These are phyloP conservation scores for Talaromyces trachyspermus DNA, from an alignment of 495 filamentous ascomycete species.

Conservation along the genomic window DNA sequence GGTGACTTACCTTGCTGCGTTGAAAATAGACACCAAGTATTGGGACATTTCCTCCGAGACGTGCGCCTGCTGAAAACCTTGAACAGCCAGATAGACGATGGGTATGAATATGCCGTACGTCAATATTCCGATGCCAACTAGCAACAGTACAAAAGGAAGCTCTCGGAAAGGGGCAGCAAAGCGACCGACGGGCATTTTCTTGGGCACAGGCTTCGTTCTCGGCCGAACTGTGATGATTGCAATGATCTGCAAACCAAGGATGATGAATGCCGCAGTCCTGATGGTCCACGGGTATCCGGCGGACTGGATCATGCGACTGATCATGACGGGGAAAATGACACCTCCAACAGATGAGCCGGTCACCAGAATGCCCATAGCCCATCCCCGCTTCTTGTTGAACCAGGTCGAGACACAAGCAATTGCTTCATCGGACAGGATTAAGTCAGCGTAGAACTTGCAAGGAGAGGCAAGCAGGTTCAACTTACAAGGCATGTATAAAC, in stretches of 20 bases:
- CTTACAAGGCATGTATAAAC: slow-evolving; percentile 39
- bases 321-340: slow-evolving; percentile 57
- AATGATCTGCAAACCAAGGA: slow-evolving; percentile 54
- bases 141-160: not conserved
- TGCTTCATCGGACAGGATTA: slow-evolving; percentile 25
- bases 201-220: slow-evolving; percentile 19
- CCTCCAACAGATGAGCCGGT: slow-evolving; percentile 42
- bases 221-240: slow-evolving; percentile 58
- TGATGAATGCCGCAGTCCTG: slow-evolving; percentile 61
- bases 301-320: slow-evolving; percentile 49
- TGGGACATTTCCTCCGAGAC: slow-evolving; percentile 50
- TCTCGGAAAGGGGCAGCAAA: not conserved
- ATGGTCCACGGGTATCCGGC: slow-evolving; percentile 71
- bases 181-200: not conserved
- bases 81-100: slow-evolving; percentile 60
- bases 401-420: slow-evolving; percentile 41
- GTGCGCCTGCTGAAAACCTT: slow-evolving; percentile 39
- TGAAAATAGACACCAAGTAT: slow-evolving; percentile 68
- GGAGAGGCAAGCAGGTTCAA: slow-evolving; percentile 51
- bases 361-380: slow-evolving; percentile 39
- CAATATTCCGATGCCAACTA: not conserved
- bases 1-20: slow-evolving; percentile 50
- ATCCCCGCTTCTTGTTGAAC: slow-evolving; percentile 41
- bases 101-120: slow-evolving; percentile 52
- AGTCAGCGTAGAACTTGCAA: slow-evolving; percentile 44